Evolutionary conservation across 805 yeast species (phyloP).

Genomic region (Blastobotrys peoriensis): DNA sequence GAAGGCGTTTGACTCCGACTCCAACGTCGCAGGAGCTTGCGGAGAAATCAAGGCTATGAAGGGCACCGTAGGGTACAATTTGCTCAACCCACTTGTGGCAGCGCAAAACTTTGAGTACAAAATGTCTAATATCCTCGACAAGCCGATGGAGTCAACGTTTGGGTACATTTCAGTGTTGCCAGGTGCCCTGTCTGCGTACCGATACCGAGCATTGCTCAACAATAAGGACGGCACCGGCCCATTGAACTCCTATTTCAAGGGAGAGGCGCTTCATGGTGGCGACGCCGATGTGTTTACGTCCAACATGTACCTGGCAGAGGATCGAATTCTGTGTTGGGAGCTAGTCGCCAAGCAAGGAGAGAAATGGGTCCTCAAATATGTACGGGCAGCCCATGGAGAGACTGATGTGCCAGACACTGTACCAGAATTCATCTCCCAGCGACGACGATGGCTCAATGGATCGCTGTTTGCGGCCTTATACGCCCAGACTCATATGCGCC

Average conservation of each 20-base stretch:
- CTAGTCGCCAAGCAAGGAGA: slow-evolving; percentile 78
- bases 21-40: slow-evolving; percentile 98
- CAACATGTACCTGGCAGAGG: slow-evolving; percentile 96
- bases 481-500: slow-evolving; percentile 76
- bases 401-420: slow-evolving; percentile 95
- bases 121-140: slow-evolving; percentile 93
- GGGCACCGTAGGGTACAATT: slow-evolving; percentile 77
- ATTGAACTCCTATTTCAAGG: slow-evolving; percentile 78
- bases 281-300: slow-evolving; percentile 84
- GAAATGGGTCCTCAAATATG: slow-evolving; percentile 87
- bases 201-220: slow-evolving; percentile 79
- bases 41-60: slow-evolving; percentile 96
- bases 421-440: slow-evolving; percentile 91
- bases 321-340: slow-evolving; percentile 95
- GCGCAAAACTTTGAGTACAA: slow-evolving; percentile 96
- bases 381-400: slow-evolving; percentile 88
- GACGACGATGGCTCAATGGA: slow-evolving; percentile 98
- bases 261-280: slow-evolving; percentile 59
- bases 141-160: slow-evolving; percentile 86
- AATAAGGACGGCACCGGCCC: slow-evolving; percentile 93
- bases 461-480: slow-evolving; percentile 95
- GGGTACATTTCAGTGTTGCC: slow-evolving; percentile 93
- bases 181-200: slow-evolving; percentile 92
- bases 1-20: slow-evolving; percentile 95
- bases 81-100: slow-evolving; percentile 87